Conservation (phyloP, 805 yeast species). For the Crinitomyces ghanaensis region DNA sequence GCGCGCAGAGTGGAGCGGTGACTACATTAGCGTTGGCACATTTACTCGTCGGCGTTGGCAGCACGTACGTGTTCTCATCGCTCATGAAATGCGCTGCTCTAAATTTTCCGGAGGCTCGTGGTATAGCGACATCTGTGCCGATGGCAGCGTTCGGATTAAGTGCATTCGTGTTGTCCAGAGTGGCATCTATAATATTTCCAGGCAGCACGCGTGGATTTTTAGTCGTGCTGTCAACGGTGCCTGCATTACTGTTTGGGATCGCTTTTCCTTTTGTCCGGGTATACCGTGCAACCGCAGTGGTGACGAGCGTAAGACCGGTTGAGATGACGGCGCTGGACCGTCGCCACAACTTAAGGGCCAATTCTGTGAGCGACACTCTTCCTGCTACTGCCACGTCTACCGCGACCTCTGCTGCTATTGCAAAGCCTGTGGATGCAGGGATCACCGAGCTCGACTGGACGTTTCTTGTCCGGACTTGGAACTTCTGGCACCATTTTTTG, state of each 20-base stretch:
- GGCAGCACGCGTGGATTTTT: constrained; percentile 16
- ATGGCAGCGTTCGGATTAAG: constrained; percentile 64
- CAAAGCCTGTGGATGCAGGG: not conserved
- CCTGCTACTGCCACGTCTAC: not conserved
- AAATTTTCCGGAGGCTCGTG: constrained; percentile 53
- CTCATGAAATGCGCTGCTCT: constrained; percentile 64
- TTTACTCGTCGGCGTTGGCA: constrained; percentile 53
- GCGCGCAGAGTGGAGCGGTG: constrained; percentile 24
- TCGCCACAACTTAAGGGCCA: not conserved
- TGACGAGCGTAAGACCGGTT: not conserved
- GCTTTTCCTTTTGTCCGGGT: constrained; percentile 13
- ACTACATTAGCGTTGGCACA: constrained; percentile 35
- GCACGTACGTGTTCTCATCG: constrained; percentile 53
- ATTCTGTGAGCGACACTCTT: not conserved
- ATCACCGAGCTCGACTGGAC: constrained; percentile 3
- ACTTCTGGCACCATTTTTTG: constrained; percentile 18
- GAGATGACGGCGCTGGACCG: not conserved
- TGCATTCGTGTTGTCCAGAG: constrained; percentile 55
- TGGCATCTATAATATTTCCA: constrained; percentile 30
- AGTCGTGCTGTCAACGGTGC: constrained; percentile 11
- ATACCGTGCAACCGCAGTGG: constrained; percentile 4
- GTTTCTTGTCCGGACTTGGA: constrained; percentile 10
- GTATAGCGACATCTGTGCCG: constrained; percentile 67
- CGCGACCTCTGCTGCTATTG: not conserved
- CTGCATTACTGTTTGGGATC: constrained; percentile 10